These are phyloP conservation scores for Populus hybrid DNA, from an alignment of 441 rosid genomes.

Conservation along the genomic window DNA sequence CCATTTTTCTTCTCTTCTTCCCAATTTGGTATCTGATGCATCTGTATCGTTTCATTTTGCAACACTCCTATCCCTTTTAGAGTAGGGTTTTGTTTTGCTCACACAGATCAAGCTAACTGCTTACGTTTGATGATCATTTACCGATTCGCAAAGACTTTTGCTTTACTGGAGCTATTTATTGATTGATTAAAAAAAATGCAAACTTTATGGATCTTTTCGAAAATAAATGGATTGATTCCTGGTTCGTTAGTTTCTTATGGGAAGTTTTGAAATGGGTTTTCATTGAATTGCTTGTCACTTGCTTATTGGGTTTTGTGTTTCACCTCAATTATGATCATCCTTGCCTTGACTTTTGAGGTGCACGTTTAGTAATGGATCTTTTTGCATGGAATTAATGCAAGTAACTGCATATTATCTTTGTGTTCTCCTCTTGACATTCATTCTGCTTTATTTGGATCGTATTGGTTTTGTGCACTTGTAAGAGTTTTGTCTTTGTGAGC, in stretches of 20 bases:
- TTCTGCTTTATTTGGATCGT: not conserved
- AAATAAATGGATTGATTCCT: not conserved
- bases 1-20: not conserved
- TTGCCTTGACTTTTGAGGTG: not conserved
- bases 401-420: not conserved
- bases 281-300: not conserved
- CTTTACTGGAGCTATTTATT: not conserved
- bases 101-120: not conserved
- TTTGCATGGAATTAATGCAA: not conserved
- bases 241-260: not conserved
- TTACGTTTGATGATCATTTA: not conserved
- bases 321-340: not conserved
- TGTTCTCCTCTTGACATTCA: not conserved
- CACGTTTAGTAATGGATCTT: slow-evolving; percentile 7
- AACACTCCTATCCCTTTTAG: not conserved
- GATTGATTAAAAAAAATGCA: not conserved
- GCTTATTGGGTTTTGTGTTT: not conserved
- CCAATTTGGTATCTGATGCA: slow-evolving; percentile 9
- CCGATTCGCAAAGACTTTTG: not conserved
- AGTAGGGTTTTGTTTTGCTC: not conserved
- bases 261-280: not conserved
- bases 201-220: not conserved
- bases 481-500: not conserved
- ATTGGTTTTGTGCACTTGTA: not conserved
- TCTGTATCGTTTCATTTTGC: slow-evolving; percentile 8